A percentile compares a stretch with the other conserved stretches of the same genome.
These are phyloP conservation scores for Neofusicoccum sp. DNA, from an alignment of 2,329 filamentous ascomycete genomes.

Conservation along the genomic window DNA sequence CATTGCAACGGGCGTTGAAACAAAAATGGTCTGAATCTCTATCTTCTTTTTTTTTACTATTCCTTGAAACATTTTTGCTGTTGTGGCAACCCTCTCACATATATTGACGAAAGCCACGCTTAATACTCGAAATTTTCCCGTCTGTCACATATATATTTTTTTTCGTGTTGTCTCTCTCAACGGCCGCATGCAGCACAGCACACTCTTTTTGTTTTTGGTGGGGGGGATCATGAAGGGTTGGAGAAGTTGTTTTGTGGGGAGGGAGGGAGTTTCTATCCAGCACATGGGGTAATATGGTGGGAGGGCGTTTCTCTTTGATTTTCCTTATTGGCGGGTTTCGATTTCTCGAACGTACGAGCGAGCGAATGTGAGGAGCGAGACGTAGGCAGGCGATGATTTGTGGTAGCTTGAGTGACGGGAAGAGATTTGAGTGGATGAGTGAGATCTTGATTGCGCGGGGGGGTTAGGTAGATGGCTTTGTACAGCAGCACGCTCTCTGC, in stretches of 20 bases:
- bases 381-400: no score
- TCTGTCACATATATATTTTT: neutral
- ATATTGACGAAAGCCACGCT: slow-evolving; percentile 2
- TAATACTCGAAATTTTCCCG: neutral
- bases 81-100: neutral
- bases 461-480: no score
- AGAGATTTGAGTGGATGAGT: no score
- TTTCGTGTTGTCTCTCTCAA: neutral
- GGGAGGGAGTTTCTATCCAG: no score
- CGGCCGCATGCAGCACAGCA: neutral
- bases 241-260: neutral
- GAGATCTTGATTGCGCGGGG: no score
- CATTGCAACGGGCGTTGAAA: slow-evolving; percentile 14
- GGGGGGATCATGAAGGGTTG: neutral
- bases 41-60: neutral
- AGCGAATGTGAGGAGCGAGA: no score
- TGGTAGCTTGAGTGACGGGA: no score
- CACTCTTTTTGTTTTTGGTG: neutral
- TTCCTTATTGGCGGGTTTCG: no score
- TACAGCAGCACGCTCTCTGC: no score
- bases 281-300: no score
- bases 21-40: neutral
- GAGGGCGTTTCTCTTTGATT: no score
- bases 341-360: no score
- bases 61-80: neutral